Percentiles rank a stretch among this genome's conserved stretches.
These are phyloP conservation scores for Cryptococcus wingfieldii DNA, from an alignment of 1,284 basidiomycete genomes.

Conservation along the genomic window DNA sequence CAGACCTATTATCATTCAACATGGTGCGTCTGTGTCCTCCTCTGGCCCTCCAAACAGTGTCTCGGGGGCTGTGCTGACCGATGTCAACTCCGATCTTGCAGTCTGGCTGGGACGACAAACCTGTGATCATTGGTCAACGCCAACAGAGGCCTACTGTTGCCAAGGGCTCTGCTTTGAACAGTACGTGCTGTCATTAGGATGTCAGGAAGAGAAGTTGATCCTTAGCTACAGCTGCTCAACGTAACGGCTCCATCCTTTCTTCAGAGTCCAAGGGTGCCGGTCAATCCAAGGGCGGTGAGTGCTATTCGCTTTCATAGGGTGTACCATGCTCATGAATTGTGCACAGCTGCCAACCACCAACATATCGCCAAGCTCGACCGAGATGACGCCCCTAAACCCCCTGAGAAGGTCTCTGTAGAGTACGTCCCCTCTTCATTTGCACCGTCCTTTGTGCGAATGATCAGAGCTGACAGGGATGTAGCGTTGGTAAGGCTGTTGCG, in stretches of 20 bases:
- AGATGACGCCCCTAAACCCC: conserved; percentile 94
- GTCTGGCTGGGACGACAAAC: conserved; percentile 45
- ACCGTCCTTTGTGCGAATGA: neutral
- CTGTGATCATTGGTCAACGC: conserved; percentile 37
- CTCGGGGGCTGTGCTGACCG: neutral
- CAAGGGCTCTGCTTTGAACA: conserved; percentile 39
- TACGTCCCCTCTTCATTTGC: conserved; percentile 20
- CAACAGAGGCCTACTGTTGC: conserved; percentile 26
- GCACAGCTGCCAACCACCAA: conserved; percentile 80
- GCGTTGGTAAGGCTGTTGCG: conserved; percentile 69
- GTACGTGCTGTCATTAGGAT: conserved; percentile 13
- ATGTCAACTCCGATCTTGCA: conserved; percentile 5
- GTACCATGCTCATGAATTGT: neutral
- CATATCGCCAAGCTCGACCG: conserved; percentile 88
- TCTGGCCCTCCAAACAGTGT: neutral
- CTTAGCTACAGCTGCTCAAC: conserved; percentile 35
- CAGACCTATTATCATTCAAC: neutral
- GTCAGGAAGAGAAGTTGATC: no score
- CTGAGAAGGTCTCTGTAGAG: conserved; percentile 64
- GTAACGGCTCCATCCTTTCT: conserved; percentile 50
- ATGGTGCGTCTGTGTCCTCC: neutral
- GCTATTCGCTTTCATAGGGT: neutral
- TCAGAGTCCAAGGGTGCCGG: conserved; percentile 50
- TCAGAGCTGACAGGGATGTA: conserved; percentile 7
- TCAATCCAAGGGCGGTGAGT: conserved; percentile 33